Evolutionary conservation across 2,329 filamentous ascomycete genomes (phyloP), one percentile per base, ranked within the genome.

Genomic region (Arthrocladium fulminans): DNA sequence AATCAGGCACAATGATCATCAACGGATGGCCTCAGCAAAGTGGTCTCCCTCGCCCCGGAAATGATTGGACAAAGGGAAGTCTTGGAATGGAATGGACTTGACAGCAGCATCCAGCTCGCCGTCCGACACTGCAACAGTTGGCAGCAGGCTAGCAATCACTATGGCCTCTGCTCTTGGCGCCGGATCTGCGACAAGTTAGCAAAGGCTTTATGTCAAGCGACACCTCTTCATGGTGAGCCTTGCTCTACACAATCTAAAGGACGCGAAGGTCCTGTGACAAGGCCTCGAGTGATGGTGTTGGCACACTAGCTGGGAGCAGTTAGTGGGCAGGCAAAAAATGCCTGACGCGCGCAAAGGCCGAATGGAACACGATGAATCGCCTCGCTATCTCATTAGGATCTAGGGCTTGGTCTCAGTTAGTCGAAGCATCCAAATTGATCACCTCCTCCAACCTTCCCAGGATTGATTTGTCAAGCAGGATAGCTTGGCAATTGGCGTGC

Each of bases 381-480:
- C n/a, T n/a, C n/a, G n/a, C n/a, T n/a, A n/a, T n/a, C n/a, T n/a
- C n/a, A n/a, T n/a, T n/a, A n/a, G n/a, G n/a, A n/a, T n/a, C n/a
- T n/a, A n/a, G n/a, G n/a, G n/a, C n/a, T n/a, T 35, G 6, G 7
- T 15, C 32, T 35, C 13, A 35, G 7, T 15, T 35, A 15, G 32
- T n/a, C n/a, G 10, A 35, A 35, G 32, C 4, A 15, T 8, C 17
- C 32, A 5, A 35, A 35, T n/a, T n/a, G 27, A 35, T 35, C n/a
- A 15, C 7, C n/a, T 35, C 10, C 32, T 35, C 32, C 13, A 35
- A 35, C 7, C 32, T 35, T n/a, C n/a, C 32, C 13, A n/a, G 32
- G 37, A 19, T 30, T 10, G 3, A 44, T 44, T 44, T 44, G 41
- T 44, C 41, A 44, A 30, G 41, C 9, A 22, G 19, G 13, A 40